Percentiles rank a stretch among this genome's conserved stretches.
Conservation (phyloP, 1,284 basidiomycete species). For the Erythrobasidium hasegawianum region DNA sequence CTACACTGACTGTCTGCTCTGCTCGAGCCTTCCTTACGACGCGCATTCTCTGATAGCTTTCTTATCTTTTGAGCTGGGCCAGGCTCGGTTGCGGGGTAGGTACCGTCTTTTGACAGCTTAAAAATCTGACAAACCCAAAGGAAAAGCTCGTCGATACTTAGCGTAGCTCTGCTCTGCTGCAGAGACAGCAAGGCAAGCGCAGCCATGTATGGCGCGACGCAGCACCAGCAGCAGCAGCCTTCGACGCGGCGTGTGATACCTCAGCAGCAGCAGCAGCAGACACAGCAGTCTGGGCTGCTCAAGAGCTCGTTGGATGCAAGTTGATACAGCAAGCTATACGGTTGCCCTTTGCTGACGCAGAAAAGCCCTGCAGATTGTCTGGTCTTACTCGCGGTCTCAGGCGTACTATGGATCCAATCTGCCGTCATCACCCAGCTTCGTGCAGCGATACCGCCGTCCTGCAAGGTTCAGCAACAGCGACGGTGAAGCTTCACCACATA, state of each 20-base stretch:
- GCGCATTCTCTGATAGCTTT: no score
- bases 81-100: no score
- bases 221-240: constrained; percentile 1
- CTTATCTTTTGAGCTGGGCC: no score
- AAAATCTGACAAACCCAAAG: no score
- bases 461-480: constrained; percentile 4
- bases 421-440: constrained; percentile 39
- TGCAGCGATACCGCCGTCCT: constrained; percentile 38
- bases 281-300: background rate
- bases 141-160: no score
- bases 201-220: background rate
- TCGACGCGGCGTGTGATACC: background rate
- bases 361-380: constrained; percentile 38
- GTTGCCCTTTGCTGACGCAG: no score
- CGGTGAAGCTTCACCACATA: background rate
- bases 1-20: no score
- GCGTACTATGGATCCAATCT: constrained; percentile 42
- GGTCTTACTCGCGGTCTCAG: constrained; percentile 42
- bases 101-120: no score
- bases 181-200: background rate
- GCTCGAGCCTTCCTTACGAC: no score
- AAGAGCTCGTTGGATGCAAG: constrained; percentile 6
- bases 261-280: background rate
- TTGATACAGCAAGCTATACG: no score
- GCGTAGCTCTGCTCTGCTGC: no score